phyloP scores from a whole-genome alignment of 441 rosid species.

The Eutrema salsugineum region DNA sequence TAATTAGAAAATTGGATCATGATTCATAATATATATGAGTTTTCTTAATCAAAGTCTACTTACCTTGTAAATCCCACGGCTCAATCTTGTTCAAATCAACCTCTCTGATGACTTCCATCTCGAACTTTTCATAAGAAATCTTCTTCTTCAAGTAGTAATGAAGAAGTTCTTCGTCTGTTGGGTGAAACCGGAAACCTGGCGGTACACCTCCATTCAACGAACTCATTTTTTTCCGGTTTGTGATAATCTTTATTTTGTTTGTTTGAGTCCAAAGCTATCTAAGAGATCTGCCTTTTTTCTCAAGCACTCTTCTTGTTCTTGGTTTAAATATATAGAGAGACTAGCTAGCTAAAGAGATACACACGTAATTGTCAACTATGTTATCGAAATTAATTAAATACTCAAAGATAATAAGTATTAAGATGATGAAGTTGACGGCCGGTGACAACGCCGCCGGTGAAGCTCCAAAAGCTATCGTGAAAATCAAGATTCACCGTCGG shows the following conservation, averaged over 20 bases:
- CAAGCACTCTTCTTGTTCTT: background rate
- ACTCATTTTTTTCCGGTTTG: conserved; percentile 38
- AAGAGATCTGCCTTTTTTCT: background rate
- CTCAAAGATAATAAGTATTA: background rate
- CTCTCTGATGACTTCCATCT: conserved; percentile 82
- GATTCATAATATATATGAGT: background rate
- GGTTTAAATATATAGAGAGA: background rate
- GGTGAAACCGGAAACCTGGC: conserved; percentile 83
- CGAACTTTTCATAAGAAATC: conserved; percentile 72
- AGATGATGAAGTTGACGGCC: conserved; percentile 64
- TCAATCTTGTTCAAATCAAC: conserved; percentile 86
- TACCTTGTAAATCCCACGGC: conserved; percentile 94
- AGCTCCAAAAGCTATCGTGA: conserved; percentile 54
- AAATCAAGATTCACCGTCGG: conserved; percentile 39
- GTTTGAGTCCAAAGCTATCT: conserved; percentile 15
- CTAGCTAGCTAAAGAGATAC: background rate
- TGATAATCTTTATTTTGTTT: background rate
- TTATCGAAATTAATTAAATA: background rate
- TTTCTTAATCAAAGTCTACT: background rate
- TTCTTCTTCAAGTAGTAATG: conserved; percentile 83
- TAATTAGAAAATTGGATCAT: background rate
- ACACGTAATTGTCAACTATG: conserved; percentile 28
- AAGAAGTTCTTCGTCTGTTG: conserved; percentile 82
- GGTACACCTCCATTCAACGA: conserved; percentile 73
- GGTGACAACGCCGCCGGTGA: conserved; percentile 76